Evolutionary conservation across 1,139 yeast genomes (phyloP), one percentile per base, ranked within the genome.

Genomic region (Candida tetrigidarum): DNA sequence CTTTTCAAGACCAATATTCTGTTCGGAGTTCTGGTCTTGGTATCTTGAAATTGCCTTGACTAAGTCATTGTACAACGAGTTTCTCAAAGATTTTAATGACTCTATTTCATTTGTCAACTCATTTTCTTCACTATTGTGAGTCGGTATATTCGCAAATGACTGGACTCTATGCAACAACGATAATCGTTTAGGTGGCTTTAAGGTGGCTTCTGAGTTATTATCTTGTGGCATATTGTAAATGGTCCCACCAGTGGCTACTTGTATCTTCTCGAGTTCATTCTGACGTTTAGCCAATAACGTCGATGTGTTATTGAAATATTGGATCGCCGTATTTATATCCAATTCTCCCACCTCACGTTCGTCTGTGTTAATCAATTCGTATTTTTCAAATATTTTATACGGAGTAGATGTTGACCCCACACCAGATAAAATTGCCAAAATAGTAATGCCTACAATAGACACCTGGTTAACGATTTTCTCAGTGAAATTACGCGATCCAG

Each of bases 401-500:
- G 86, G 83, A 0, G 90, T 83, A n/a, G 91, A 76, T 12, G 83
- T 80, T 9, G 91, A 83, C 2, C 93, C 93, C 37, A 87, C 70
- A 0, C 95, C 96, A 2, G 91, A 83, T 32, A 88, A 65, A 0
- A 80, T 60, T 0, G 92, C 90, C 76, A 86, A 83, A 32, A 84
- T 67, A 1, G 89, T 81, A 20, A 87, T 83, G 1, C 96, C 96
- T 12, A 83, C 74, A 42, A 87, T 75, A 2, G 88, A 83, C 3
- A 87, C 67, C 50, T 86, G 80, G 42, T 85, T 82, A 29, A 84
- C 71, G 51, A 74, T 76, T 41, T 54, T 67, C 54, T 69, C 80
- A 42, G 65, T 60, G 52, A 28, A 54, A 50, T 32, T 46, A 36
- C 22, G 53, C 38, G 50, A 42, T 16, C 40, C 39, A 9, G 23